Base-by-base conservation (phyloP, 2,329 filamentous ascomycete species). In the Calonectria henricotiae region DNA sequence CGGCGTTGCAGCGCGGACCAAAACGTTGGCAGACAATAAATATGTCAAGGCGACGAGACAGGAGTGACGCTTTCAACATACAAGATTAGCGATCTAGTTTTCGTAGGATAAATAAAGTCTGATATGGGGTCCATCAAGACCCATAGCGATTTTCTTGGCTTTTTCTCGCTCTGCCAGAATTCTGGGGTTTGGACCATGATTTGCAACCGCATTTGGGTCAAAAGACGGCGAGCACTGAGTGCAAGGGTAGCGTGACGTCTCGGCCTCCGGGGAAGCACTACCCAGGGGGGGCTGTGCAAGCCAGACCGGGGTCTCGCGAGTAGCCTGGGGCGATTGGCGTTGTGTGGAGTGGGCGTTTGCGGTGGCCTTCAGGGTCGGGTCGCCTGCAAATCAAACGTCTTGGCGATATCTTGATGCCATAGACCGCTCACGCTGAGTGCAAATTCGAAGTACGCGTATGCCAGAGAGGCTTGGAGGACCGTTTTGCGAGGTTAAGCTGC, bases 261-360 rank as follows among this genome's bases (percentile, higher is more conserved):
- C 49, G 68, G 68, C 39, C 46, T 27, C 65, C 64, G 64, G 63
- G 64, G 63, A 49, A 70, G 51, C 64, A 61, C 67, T 30, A 60
- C 61, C 20, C 61, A 54, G 65, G 46, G 67, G 69, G 63, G 70
- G 70, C 70, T 69, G 70, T 71, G 70, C 63, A 71, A 67, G 62
- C 62, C 37, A 30, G 55, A 30, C 41, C 17, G 55, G 55, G 65
- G 35, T 20, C 15, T 54, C 27, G 55, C 55, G 46, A 32, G 62
- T 61, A 43, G 37, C 35, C 47, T 49, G 46, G 46, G 65, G 63
- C 23, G 43, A 27, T 51, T 43, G 30, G 20, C 20, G 25, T 11
- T 35, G 58, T 23, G 65, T 55, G 37, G 46, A 47, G 44, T 67
- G 35, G 39, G 46, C 35, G 47, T 43, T 32, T 44, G 32, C n/a